Evolutionary conservation across 2,329 filamentous ascomycete species (phyloP).

Genomic region (Aspergillus hortae): DNA sequence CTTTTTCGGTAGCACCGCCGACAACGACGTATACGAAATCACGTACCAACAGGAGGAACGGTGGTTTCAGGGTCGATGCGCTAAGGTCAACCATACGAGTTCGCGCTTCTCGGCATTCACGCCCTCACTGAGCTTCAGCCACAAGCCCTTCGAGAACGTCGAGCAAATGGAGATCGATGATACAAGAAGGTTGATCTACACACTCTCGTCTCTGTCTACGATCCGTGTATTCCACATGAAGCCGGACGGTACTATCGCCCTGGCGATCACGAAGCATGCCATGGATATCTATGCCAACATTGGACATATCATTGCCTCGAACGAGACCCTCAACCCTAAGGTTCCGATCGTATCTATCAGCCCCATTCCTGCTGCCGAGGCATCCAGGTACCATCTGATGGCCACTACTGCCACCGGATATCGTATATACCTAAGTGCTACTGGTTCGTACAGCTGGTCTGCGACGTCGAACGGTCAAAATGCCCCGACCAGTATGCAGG

Average conservation of each 20-base stretch:
- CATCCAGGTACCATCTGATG: constrained; percentile 81
- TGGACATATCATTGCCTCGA: constrained; percentile 73
- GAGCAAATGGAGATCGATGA: constrained; percentile 84
- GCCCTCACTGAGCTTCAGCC: constrained; percentile 40
- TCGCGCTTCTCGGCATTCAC: constrained; percentile 63
- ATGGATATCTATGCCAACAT: constrained; percentile 63
- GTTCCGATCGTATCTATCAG: constrained; percentile 80
- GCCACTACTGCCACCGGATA: constrained; percentile 88
- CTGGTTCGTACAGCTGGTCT: constrained; percentile 60
- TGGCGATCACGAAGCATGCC: constrained; percentile 55
- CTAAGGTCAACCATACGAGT: constrained; percentile 83
- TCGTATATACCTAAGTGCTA: constrained; percentile 87
- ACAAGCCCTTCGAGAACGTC: constrained; percentile 58
- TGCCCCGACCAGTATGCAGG: constrained; percentile 90
- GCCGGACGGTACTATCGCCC: constrained; percentile 48
- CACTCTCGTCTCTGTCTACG: constrained; percentile 80
- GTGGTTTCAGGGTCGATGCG: constrained; percentile 88
- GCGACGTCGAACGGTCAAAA: constrained; percentile 57
- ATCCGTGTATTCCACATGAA: constrained; percentile 91
- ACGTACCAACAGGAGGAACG: constrained; percentile 96
- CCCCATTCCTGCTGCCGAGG: constrained; percentile 78
- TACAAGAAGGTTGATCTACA: constrained; percentile 82
- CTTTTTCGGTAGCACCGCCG: constrained; percentile 78
- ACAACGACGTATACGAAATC: constrained; percentile 88
- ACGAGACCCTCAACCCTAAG: constrained; percentile 66